phyloP scores from a whole-genome alignment of 1,284 basidiomycete species.

The Cystobasidium slooffiae region DNA sequence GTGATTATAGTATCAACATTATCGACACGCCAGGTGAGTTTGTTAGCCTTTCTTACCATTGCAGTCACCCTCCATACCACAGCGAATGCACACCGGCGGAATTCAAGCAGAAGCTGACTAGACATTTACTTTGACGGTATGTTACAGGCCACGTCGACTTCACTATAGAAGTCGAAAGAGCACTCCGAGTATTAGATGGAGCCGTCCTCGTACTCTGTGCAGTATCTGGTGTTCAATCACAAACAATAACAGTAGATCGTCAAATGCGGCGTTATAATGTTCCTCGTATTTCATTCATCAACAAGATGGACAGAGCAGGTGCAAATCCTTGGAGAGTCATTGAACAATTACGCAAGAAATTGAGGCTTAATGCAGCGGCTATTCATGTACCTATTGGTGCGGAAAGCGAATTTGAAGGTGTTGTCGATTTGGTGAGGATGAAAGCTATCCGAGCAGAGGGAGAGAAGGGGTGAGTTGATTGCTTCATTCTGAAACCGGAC shows the following conservation, averaged over 20 bases:
- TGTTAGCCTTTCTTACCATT: slow-evolving; percentile 42
- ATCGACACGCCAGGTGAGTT: slow-evolving; percentile 91
- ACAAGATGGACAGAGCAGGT: slow-evolving; percentile 99
- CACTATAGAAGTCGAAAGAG: slow-evolving; percentile 98
- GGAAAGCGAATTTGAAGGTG: slow-evolving; percentile 84
- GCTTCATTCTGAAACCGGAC: background rate
- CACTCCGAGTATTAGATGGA: slow-evolving; percentile 93
- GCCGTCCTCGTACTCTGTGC: slow-evolving; percentile 96
- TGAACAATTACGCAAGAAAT: slow-evolving; percentile 86
- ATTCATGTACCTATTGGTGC: slow-evolving; percentile 94
- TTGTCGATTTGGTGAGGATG: slow-evolving; percentile 94
- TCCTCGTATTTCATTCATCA: slow-evolving; percentile 94
- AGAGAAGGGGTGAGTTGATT: slow-evolving; percentile 75
- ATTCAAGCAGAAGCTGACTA: background rate
- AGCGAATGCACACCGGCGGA: too few species aligned
- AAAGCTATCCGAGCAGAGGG: slow-evolving; percentile 95
- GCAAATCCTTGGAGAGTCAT: slow-evolving; percentile 97
- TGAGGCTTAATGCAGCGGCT: slow-evolving; percentile 91
- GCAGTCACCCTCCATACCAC: background rate
- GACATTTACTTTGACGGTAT: background rate
- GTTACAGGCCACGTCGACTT: slow-evolving; percentile 92
- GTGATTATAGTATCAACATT: slow-evolving; percentile 91
- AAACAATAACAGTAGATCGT: slow-evolving; percentile 98
- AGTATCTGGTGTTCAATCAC: slow-evolving; percentile 94
- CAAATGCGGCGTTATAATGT: slow-evolving; percentile 98